phyloP scores from a whole-genome alignment of 805 yeast genomes.

The Lachancea mirantina region DNA sequence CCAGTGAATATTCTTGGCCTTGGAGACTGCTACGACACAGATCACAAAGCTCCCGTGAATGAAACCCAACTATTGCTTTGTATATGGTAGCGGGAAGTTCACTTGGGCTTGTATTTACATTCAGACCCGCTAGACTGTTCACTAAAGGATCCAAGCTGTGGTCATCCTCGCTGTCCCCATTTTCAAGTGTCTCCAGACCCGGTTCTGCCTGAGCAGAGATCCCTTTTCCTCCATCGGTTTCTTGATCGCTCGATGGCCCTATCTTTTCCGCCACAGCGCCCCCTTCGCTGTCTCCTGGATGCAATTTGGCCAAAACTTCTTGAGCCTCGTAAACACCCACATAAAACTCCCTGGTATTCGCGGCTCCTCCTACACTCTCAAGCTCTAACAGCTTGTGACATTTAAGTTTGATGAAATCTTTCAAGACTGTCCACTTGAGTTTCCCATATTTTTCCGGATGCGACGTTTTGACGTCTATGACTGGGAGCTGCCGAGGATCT shows the following conservation, averaged over 20 bases:
- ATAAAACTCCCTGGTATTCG: constrained; percentile 30
- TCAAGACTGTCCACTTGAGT: constrained; percentile 33
- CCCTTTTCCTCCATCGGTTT: not conserved
- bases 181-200: constrained; percentile 5
- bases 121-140: not conserved
- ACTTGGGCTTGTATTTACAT: constrained; percentile 1
- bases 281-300: not conserved
- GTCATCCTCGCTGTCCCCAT: not conserved
- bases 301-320: constrained; percentile 12
- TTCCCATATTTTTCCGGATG: constrained; percentile 25
- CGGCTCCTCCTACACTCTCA: constrained; percentile 7
- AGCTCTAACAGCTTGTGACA: constrained; percentile 23
- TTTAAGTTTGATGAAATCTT: constrained; percentile 32
- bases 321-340: constrained; percentile 31
- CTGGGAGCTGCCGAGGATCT: constrained; percentile 1
- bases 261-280: no score
- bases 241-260: not conserved
- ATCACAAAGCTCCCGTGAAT: constrained; percentile 25
- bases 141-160: no score
- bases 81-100: constrained; percentile 19
- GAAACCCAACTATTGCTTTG: constrained; percentile 31
- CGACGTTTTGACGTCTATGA: constrained; percentile 13
- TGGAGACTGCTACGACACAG: constrained; percentile 19
- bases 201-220: no score
- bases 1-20: constrained; percentile 27